Evolutionary conservation across 257 asterid species (phyloP), one percentile per base, ranked within the genome.

Genomic region (Phtheirospermum japonicum): DNA sequence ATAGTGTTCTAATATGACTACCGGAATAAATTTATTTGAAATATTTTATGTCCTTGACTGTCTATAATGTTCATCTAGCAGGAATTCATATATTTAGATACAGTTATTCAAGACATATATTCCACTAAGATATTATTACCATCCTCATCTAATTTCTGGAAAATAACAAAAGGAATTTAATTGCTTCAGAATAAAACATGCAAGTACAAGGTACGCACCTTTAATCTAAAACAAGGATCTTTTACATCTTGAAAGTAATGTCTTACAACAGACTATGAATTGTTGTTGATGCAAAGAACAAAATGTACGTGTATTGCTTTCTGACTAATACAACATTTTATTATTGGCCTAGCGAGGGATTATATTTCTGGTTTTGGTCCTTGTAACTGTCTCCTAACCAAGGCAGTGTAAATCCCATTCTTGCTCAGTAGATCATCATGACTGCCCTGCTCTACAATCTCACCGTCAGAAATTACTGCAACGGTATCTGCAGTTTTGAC

Each of bases 401-500:
- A 54, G 34, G 86, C 72, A 13, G 82, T 77, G 54, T 86, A 83
- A 23, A 77, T 75, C 7, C 88, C 88, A 50, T 83, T 58, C 70
- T 43, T 63, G 69, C 61, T 58, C 1, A 86, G 79, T 32, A 86
- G 90, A 54, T 83, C 85, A 54, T 83, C 86, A 19, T 83, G 91
- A 18, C 72, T 86, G 23, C 90, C 88, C 7, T 76, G 73, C 67
- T 85, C 90, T 18, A 78, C 90, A 60, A 86, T 78, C 65, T 75
- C 73, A 9, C 95, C 95, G 48, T 83, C 83, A 0, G 86, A 75
- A 28, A 83, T 63, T 39, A 86, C 91, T 20, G 88, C 88, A 20
- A 86, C 91, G 1, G 70, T 79, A 26, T 83, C 78, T 14, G 91
- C 83, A 2, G 76, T 83, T 67, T 86, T 83, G n/a, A 86, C 95